phyloP scores from a whole-genome alignment of 306 rosid species.

The Quillaja saponaria region DNA sequence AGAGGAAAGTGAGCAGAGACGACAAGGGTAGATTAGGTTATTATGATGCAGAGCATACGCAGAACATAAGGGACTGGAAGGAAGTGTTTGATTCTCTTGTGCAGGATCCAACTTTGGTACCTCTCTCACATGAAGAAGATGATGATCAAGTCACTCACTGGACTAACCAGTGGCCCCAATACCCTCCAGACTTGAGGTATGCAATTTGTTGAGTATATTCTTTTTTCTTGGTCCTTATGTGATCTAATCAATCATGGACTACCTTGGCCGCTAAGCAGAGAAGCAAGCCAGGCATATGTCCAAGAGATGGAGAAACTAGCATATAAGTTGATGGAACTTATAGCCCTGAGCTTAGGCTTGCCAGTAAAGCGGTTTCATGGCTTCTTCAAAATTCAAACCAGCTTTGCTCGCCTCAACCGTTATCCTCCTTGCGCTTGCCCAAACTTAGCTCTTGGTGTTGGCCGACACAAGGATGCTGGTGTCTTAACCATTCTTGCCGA shows the following conservation, averaged over 20 bases:
- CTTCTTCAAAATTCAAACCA: slow-evolving; percentile 55
- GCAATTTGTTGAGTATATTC: neutral
- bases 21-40: slow-evolving; percentile 44
- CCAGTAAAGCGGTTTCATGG: slow-evolving; percentile 41
- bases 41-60: slow-evolving; percentile 59
- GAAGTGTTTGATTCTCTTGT: slow-evolving; percentile 58
- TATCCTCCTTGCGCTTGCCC: slow-evolving; percentile 70
- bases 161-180: slow-evolving; percentile 53
- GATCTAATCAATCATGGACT: neutral
- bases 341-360: slow-evolving; percentile 62
- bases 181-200: slow-evolving; percentile 63
- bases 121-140: slow-evolving; percentile 37
- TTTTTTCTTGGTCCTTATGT: neutral
- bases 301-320: slow-evolving; percentile 49
- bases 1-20: slow-evolving; percentile 48
- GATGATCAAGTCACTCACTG: slow-evolving; percentile 35
- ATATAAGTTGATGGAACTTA: slow-evolving; percentile 49
- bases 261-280: slow-evolving; percentile 27
- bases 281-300: slow-evolving; percentile 43
- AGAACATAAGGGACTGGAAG: slow-evolving; percentile 80
- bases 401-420: slow-evolving; percentile 42
- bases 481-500: slow-evolving; percentile 59
- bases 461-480: slow-evolving; percentile 60
- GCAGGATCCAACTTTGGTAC: slow-evolving; percentile 40
- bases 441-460: slow-evolving; percentile 57